Conservation (phyloP, 2,329 filamentous ascomycete species). For the Aspergillus fumigatiaffinis region DNA sequence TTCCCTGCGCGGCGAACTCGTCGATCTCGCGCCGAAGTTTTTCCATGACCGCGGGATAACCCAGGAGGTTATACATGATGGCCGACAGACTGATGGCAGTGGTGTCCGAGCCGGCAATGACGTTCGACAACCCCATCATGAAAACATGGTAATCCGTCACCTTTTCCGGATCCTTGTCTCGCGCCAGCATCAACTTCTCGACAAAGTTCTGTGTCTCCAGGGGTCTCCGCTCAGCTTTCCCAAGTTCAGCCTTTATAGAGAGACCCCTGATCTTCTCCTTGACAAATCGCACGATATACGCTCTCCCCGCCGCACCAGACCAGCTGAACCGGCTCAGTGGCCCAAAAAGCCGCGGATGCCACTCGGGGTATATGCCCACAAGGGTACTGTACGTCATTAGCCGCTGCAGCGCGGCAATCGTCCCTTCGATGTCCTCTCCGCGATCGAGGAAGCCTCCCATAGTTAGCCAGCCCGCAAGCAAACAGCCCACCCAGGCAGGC, state of each 20-base stretch:
- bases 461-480: too few species aligned
- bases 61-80: constrained; percentile 45
- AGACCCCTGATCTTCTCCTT: constrained; percentile 27
- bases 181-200: constrained; percentile 40
- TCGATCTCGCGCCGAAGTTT: constrained; percentile 34
- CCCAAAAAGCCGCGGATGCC: constrained; percentile 35
- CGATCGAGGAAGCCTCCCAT: constrained; percentile 40
- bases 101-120: constrained; percentile 41
- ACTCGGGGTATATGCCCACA: constrained; percentile 41
- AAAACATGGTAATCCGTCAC: constrained; percentile 39
- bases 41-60: constrained; percentile 23
- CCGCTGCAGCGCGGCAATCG: constrained; percentile 40
- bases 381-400: constrained; percentile 37
- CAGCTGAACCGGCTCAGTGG: constrained; percentile 25
- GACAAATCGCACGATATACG: constrained; percentile 32
- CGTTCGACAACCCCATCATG: constrained; percentile 36
- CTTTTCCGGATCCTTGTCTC: constrained; percentile 40
- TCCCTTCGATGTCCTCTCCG: constrained; percentile 44
- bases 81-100: constrained; percentile 47
- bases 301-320: constrained; percentile 29
- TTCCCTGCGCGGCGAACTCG: constrained; percentile 16
- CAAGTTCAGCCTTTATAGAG: constrained; percentile 14
- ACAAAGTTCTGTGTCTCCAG: constrained; percentile 36
- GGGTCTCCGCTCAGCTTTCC: not conserved
- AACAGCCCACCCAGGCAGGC: too few species aligned